A percentile compares a stretch with the other conserved stretches of the same genome.
Evolutionary conservation across 2,329 filamentous ascomycete species (phyloP).

Genomic region (Salinomyces thailandicus): DNA sequence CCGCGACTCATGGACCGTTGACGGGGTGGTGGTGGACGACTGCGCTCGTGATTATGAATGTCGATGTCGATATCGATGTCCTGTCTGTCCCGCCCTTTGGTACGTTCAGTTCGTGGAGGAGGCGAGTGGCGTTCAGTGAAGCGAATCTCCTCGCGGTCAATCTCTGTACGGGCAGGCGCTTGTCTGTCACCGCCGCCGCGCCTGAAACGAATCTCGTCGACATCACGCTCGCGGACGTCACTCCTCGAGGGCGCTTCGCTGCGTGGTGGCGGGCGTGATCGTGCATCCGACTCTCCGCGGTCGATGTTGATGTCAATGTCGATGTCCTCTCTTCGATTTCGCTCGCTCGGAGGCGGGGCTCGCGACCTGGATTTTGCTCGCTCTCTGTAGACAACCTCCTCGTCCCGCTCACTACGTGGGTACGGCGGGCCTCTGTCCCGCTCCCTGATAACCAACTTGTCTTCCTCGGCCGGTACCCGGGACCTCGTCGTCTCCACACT

Average conservation of each 20-base stretch:
- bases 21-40: constrained; percentile 18
- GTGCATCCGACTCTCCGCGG: constrained; percentile 18
- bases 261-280: constrained; percentile 17
- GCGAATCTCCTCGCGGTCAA: constrained; percentile 28
- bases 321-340: constrained; percentile 18
- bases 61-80: constrained; percentile 9
- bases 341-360: constrained; percentile 20
- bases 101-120: constrained; percentile 12
- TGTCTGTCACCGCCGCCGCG: constrained; percentile 25
- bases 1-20: constrained; percentile 22
- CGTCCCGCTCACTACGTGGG: constrained; percentile 20
- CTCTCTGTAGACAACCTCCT: constrained; percentile 32
- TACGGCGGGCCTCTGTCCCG: constrained; percentile 14
- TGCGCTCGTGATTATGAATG: constrained; percentile 30
- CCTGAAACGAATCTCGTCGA: constrained; percentile 41
- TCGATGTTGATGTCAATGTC: constrained; percentile 28
- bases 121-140: constrained; percentile 22
- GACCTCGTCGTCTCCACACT: constrained; percentile 21
- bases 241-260: constrained; percentile 29
- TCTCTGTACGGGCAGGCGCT: constrained; percentile 15
- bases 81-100: constrained; percentile 13
- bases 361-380: constrained; percentile 26
- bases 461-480: constrained; percentile 27
- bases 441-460: constrained; percentile 25
- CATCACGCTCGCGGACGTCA: constrained; percentile 17